Evolutionary conservation across 1,284 basidiomycete species (phyloP), one percentile per base, ranked within the genome.

Genomic region (Ustilago xerochloae): DNA sequence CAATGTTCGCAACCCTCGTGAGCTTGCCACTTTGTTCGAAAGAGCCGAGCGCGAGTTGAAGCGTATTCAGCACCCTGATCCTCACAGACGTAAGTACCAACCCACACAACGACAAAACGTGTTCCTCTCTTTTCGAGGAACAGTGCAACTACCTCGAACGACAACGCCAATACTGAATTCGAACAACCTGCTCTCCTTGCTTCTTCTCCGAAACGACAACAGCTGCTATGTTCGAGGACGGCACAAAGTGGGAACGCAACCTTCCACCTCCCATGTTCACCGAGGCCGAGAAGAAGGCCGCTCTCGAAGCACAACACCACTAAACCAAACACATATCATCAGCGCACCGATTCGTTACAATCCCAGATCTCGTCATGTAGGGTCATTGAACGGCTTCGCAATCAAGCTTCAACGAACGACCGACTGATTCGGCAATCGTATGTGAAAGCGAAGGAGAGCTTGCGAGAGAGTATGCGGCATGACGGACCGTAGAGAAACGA

Each of bases 1-100:
- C 65, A 88, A 96, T 83, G 90, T 97, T 56, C 89, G 90, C 63
- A 93, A 97, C 84, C 94, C 94, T 15, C 89, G 94, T 73, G 91
- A 91, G 29, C 87, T 97, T 56, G 92, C 92, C 13, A 83, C 86
- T n/a, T 89, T 97, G 58, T 86, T 97, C 39, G 89, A 90, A 81
- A 89, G 90, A 81, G 93, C 93, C 7, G 94, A 97, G 86, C 90
- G 89, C 9, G 86, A 89, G 29, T 87, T 97, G 29, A 90, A 89
- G 15, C 85, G 85, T 30, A 88, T 86, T 78, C 87, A 87, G 72
- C 94, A 97, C 85, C 94, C 94, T 12, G 94, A 97, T 85, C 94
- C 94, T 51, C 94, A 94, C 86, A 91, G 91, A 85, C 87, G 94
- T 97, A 86, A 86, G 90, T 88, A 13, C 41, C 15, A 13, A 24